These are phyloP conservation scores for Cicer bijugum DNA, from an alignment of 306 rosid genomes.

Conservation along the genomic window DNA sequence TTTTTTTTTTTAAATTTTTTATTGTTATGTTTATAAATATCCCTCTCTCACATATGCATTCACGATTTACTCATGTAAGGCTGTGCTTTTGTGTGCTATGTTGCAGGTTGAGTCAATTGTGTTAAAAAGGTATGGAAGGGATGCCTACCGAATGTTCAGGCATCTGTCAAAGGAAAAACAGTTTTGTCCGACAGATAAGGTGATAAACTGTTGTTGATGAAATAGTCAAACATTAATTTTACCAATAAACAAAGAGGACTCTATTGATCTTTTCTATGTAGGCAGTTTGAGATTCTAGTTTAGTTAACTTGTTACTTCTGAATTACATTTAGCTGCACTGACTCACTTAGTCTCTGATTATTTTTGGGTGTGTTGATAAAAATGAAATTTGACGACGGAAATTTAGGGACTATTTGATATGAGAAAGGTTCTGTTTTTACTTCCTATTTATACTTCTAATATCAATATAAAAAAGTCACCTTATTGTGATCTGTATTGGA, in stretches of 20 bases:
- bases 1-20: neutral
- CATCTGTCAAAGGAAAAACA: slow-evolving; percentile 59
- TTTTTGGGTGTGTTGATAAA: slow-evolving; percentile 31
- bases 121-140: slow-evolving; percentile 74
- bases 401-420: neutral
- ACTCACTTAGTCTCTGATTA: slow-evolving; percentile 6
- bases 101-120: slow-evolving; percentile 87
- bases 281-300: slow-evolving; percentile 33
- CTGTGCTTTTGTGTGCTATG: slow-evolving; percentile 40
- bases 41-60: neutral
- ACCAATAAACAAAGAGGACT: slow-evolving; percentile 1
- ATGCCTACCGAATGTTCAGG: slow-evolving; percentile 87
- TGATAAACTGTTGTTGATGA: slow-evolving; percentile 46
- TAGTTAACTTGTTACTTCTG: slow-evolving; percentile 19
- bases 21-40: slow-evolving; percentile 8
- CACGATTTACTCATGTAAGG: slow-evolving; percentile 36
- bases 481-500: neutral
- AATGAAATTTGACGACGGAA: slow-evolving; percentile 28
- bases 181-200: slow-evolving; percentile 71
- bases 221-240: slow-evolving; percentile 13
- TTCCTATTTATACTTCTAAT: neutral
- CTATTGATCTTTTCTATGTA: slow-evolving; percentile 4
- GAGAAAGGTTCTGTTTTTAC: neutral
- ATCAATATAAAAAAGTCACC: neutral
- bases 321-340: slow-evolving; percentile 16